These are phyloP conservation scores for Fusarium subglutinans DNA, from an alignment of 2,329 filamentous ascomycete species.

Conservation along the genomic window DNA sequence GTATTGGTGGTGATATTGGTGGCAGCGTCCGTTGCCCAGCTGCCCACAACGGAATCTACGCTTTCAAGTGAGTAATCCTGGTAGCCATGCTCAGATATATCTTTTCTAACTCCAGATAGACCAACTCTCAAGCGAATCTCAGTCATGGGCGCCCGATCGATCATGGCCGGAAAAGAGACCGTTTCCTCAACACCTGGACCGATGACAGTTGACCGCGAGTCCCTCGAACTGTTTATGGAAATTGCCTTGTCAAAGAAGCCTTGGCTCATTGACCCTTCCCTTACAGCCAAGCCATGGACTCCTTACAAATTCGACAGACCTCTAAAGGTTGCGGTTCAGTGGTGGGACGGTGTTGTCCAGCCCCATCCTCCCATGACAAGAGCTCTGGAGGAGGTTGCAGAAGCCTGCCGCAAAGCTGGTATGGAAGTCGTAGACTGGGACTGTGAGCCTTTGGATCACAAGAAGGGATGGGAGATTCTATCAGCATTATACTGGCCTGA, in stretches of 20 bases:
- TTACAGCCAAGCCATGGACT: slow-evolving; percentile 48
- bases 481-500: slow-evolving; percentile 66
- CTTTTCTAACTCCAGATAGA: slow-evolving; percentile 19
- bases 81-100: accelerated
- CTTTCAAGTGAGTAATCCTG: slow-evolving; percentile 42
- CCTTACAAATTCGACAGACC: slow-evolving; percentile 50
- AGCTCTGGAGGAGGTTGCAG: slow-evolving; percentile 64
- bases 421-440: slow-evolving; percentile 63
- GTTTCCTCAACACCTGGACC: slow-evolving; percentile 47
- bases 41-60: slow-evolving; percentile 49
- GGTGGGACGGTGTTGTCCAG: slow-evolving; percentile 67
- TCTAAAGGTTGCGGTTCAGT: slow-evolving; percentile 68
- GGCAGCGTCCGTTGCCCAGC: slow-evolving; percentile 52
- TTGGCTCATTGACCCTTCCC: slow-evolving; percentile 47
- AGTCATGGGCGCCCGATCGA: slow-evolving; percentile 35
- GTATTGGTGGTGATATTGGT: slow-evolving; percentile 55
- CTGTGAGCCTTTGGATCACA: slow-evolving; percentile 63
- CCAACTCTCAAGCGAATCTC: slow-evolving; percentile 47
- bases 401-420: slow-evolving; percentile 57
- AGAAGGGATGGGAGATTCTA: slow-evolving; percentile 58
- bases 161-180: slow-evolving; percentile 50
- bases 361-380: slow-evolving; percentile 68
- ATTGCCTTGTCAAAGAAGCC: slow-evolving; percentile 44
- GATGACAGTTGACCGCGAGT: slow-evolving; percentile 48
- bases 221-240: slow-evolving; percentile 50